Evolutionary conservation across 306 rosid genomes (phyloP).

Genomic region (Coriaria nepalensis): DNA sequence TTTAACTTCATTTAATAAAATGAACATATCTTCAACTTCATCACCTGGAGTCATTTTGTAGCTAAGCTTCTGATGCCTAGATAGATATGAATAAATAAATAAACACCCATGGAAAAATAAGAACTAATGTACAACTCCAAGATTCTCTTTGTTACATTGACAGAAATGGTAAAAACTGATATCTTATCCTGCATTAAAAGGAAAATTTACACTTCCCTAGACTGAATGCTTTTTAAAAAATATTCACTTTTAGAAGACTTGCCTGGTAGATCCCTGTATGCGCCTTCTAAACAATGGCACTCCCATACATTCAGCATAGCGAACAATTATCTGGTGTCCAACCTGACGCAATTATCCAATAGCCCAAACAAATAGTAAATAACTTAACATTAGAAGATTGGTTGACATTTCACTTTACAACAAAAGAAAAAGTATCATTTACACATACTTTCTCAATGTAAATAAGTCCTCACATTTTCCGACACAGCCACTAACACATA

Average conservation of each 20-base stretch:
- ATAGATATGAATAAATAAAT: conserved; percentile 16
- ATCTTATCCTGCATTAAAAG: too few species aligned
- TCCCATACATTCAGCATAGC: conserved; percentile 95
- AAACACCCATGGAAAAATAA: too few species aligned
- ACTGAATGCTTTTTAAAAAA: conserved; percentile 18
- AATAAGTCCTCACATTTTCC: too few species aligned
- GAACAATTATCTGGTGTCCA: conserved; percentile 83
- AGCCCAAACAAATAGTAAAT: too few species aligned
- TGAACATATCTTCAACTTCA: conserved; percentile 91
- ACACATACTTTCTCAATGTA: too few species aligned
- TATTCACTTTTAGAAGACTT: conserved; percentile 35
- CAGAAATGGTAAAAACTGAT: too few species aligned
- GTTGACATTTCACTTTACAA: too few species aligned
- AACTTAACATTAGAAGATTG: neutral
- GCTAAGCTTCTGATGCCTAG: conserved; percentile 78
- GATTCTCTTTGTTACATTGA: too few species aligned
- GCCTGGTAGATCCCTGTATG: conserved; percentile 92
- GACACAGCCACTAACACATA: too few species aligned
- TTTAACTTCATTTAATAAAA: conserved; percentile 75
- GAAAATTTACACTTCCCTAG: conserved; percentile 12
- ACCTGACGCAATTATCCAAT: conserved; percentile 44
- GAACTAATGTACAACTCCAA: too few species aligned
- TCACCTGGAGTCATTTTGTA: conserved; percentile 75
- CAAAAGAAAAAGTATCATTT: too few species aligned
- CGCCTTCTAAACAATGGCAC: conserved; percentile 83